phyloP scores from a whole-genome alignment of 2,329 filamentous ascomycete species.

The Alternaria alternata region DNA sequence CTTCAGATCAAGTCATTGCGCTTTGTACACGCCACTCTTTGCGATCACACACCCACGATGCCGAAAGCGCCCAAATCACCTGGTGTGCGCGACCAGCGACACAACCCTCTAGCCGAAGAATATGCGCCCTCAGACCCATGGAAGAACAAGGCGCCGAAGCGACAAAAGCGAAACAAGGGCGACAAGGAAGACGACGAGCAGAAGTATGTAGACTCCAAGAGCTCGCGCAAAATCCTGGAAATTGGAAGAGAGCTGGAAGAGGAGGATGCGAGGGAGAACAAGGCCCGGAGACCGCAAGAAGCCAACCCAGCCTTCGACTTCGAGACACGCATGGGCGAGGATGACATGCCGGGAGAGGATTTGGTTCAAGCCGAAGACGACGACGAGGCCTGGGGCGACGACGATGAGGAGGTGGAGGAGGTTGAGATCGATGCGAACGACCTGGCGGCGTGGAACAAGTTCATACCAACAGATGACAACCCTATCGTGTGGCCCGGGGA shows the following conservation, averaged over 20 bases:
- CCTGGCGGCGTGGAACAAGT: slow-evolving; percentile 88
- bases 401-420: slow-evolving; percentile 75
- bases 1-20: background rate
- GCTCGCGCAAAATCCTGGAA: slow-evolving; percentile 86
- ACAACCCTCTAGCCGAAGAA: slow-evolving; percentile 93
- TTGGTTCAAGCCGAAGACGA: slow-evolving; percentile 62
- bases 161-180: slow-evolving; percentile 65
- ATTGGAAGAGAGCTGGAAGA: slow-evolving; percentile 89
- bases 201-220: slow-evolving; percentile 85
- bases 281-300: slow-evolving; percentile 52
- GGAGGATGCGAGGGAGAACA: slow-evolving; percentile 71
- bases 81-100: slow-evolving; percentile 70
- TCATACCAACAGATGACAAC: slow-evolving; percentile 78
- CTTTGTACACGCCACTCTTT: background rate
- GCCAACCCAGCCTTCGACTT: slow-evolving; percentile 78
- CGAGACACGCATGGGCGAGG: slow-evolving; percentile 73
- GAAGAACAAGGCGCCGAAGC: slow-evolving; percentile 72
- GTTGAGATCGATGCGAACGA: slow-evolving; percentile 88
- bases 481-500: slow-evolving; percentile 74
- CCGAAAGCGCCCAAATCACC: slow-evolving; percentile 74
- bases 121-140: slow-evolving; percentile 73
- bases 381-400: slow-evolving; percentile 75
- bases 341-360: slow-evolving; percentile 52
- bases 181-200: slow-evolving; percentile 65
- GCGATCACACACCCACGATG: slow-evolving; percentile 61